Percentiles rank a stretch among this genome's conserved stretches.
These are phyloP conservation scores for Aspergillus pseudotamarii DNA, from an alignment of 2,329 filamentous ascomycete species.

Conservation along the genomic window DNA sequence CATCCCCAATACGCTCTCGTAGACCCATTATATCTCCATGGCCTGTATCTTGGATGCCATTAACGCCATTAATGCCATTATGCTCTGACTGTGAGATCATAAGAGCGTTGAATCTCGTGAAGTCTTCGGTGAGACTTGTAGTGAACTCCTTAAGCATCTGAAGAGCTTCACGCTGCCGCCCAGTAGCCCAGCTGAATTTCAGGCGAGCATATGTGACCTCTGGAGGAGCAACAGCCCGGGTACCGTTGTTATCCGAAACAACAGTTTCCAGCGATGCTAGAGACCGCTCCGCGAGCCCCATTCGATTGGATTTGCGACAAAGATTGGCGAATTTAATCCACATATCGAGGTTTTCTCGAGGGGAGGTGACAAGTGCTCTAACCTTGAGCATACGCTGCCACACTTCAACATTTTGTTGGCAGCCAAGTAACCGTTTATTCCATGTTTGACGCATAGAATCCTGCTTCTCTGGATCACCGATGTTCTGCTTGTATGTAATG, in stretches of 20 bases:
- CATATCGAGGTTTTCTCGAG: conserved; percentile 95
- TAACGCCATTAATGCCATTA: conserved; percentile 51
- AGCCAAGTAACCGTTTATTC: conserved; percentile 92
- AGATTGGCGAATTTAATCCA: conserved; percentile 99
- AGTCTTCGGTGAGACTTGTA: conserved; percentile 60
- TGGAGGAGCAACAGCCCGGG: conserved; percentile 54
- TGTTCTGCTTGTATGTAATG: conserved; percentile 93
- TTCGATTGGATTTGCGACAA: conserved; percentile 92
- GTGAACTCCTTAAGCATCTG: conserved; percentile 66
- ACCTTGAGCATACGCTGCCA: conserved; percentile 99
- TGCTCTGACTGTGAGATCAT: conserved; percentile 41
- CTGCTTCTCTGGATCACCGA: conserved; percentile 78
- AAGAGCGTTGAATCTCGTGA: conserved; percentile 50
- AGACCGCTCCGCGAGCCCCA: conserved; percentile 93
- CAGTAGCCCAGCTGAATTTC: conserved; percentile 94
- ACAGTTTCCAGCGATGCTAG: conserved; percentile 84
- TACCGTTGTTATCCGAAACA: conserved; percentile 53
- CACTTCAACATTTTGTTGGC: conserved; percentile 94
- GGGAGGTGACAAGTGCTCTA: conserved; percentile 85
- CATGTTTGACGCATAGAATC: conserved; percentile 90
- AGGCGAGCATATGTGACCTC: conserved; percentile 95
- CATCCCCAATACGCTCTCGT: conserved; percentile 48
- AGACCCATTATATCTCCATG: conserved; percentile 42
- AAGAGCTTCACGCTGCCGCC: conserved; percentile 65
- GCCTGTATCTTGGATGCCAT: conserved; percentile 48